Base-by-base conservation (phyloP, 169 alveolate genomes). In the Cardiosporidium cionae region DNA sequence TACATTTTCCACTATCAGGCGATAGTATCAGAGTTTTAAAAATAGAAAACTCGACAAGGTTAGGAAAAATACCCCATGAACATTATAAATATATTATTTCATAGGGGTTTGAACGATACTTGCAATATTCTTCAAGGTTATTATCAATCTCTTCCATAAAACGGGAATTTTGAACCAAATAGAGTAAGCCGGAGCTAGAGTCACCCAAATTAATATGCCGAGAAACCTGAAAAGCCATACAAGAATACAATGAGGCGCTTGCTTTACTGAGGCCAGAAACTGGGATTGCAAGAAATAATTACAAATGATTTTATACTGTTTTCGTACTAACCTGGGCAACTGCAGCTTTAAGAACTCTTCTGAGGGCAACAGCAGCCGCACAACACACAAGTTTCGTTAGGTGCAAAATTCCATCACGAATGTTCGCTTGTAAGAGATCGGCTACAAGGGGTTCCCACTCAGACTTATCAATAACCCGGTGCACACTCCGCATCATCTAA, bases 371-470 rank as follows among this genome's bases (percentile, higher is more conserved):
- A 16, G 95, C 90, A 7, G 90, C 86, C 0, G 93, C 88, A 68
- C 91, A 90, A 29, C 90, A 85, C 32, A 90, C 81, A 31, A 90
- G 83, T 29, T 89, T 84, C 1, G 88, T 83, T 6, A 89, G 79
- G 68, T 87, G 93, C 53, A 89, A 79, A 67, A 90, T 81, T 9
- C 86, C 81, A 16, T 91, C 93, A 52, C 91, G 70, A 62, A 90
- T 90, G 62, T 90, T 90, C 31, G 91, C 82, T 78, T 90, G 93
- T 37, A 90, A 84, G 1, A 90, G 70, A 77, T 89, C 95, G 7
- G 91, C 95, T 31, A 90, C 87, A 32, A 88, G 76, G 32, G 95
- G 95, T 74, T 90, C 89, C 95, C 95, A 90, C 74, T 90, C 92
- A 31, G 92, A 89, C 36, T 85, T 84, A 78, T 86, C 93, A 44